Conservation (phyloP, 495 filamentous ascomycete species). For the Neurospora sp. region DNA sequence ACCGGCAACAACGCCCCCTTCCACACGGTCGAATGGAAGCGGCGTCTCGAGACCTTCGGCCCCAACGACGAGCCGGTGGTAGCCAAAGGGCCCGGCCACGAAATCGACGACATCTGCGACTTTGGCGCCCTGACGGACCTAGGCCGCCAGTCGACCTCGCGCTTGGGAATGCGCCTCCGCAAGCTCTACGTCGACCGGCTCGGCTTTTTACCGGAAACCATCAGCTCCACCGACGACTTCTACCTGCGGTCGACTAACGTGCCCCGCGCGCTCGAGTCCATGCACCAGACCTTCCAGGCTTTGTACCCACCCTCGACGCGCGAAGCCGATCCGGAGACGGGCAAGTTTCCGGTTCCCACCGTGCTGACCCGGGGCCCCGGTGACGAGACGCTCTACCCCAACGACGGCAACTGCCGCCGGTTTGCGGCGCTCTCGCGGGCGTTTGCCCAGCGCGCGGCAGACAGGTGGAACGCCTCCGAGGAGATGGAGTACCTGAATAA, state of each 20-base stretch:
- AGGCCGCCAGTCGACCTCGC: slow-evolving; percentile 74
- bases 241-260: slow-evolving; percentile 83
- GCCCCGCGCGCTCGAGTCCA: slow-evolving; percentile 72
- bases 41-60: slow-evolving; percentile 75
- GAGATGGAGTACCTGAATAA: slow-evolving; percentile 81
- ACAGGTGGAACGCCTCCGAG: slow-evolving; percentile 69
- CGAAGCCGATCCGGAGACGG: slow-evolving; percentile 19
- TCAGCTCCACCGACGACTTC: slow-evolving; percentile 53
- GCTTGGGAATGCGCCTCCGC: slow-evolving; percentile 68
- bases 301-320: slow-evolving; percentile 73
- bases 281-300: slow-evolving; percentile 83
- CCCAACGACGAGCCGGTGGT: slow-evolving; percentile 58
- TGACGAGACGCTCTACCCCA: slow-evolving; percentile 90
- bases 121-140: slow-evolving; percentile 82
- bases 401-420: slow-evolving; percentile 74
- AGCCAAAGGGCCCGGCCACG: slow-evolving; percentile 52
- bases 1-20: slow-evolving; percentile 26
- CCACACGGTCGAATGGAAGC: slow-evolving; percentile 63
- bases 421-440: slow-evolving; percentile 70
- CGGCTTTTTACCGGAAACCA: slow-evolving; percentile 64
- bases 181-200: slow-evolving; percentile 84
- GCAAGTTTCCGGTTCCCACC: slow-evolving; percentile 56
- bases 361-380: slow-evolving; percentile 61
- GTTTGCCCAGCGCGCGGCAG: slow-evolving; percentile 73
- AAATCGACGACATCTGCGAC: slow-evolving; percentile 71